These are phyloP conservation scores for Alternaria sp. DNA, from an alignment of 2,329 filamentous ascomycete genomes.

Conservation along the genomic window DNA sequence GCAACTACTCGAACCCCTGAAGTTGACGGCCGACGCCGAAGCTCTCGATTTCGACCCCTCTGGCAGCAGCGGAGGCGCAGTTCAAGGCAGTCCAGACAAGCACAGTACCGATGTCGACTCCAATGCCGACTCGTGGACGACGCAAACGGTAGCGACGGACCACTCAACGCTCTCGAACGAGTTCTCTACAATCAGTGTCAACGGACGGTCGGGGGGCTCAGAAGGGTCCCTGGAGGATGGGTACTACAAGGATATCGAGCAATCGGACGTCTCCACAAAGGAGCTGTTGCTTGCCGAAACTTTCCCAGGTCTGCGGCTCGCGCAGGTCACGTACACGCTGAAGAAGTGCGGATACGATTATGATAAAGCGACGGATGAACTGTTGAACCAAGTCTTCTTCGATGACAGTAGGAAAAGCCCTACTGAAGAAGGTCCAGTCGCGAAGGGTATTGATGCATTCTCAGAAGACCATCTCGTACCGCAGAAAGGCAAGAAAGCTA, in stretches of 20 bases:
- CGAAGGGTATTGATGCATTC: constrained; percentile 85
- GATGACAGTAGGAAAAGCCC: constrained; percentile 66
- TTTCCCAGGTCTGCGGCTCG: constrained; percentile 71
- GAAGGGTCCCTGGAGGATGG: constrained; percentile 32
- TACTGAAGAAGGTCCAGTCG: constrained; percentile 48
- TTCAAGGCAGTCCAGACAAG: constrained; percentile 24
- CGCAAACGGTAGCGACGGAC: constrained; percentile 57
- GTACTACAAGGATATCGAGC: constrained; percentile 47
- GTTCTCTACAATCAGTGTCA: constrained; percentile 48
- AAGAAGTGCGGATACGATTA: constrained; percentile 72
- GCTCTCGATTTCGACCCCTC: constrained; percentile 82
- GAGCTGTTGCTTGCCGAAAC: constrained; percentile 68
- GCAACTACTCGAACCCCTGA: constrained; percentile 68
- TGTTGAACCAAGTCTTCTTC: constrained; percentile 80
- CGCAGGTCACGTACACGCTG: constrained; percentile 71
- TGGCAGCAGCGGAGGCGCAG: constrained; percentile 62
- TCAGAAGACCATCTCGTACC: constrained; percentile 61
- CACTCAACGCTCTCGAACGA: constrained; percentile 57
- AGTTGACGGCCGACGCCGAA: constrained; percentile 67
- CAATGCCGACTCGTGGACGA: constrained; percentile 46
- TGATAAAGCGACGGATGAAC: constrained; percentile 74
- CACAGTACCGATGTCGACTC: constrained; percentile 38
- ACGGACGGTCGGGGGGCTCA: constrained; percentile 24
- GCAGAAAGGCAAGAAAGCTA: constrained; percentile 50
- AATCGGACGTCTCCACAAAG: constrained; percentile 66